Evolutionary conservation across 441 rosid species (phyloP).

Genomic region (Geranium incanum): DNA sequence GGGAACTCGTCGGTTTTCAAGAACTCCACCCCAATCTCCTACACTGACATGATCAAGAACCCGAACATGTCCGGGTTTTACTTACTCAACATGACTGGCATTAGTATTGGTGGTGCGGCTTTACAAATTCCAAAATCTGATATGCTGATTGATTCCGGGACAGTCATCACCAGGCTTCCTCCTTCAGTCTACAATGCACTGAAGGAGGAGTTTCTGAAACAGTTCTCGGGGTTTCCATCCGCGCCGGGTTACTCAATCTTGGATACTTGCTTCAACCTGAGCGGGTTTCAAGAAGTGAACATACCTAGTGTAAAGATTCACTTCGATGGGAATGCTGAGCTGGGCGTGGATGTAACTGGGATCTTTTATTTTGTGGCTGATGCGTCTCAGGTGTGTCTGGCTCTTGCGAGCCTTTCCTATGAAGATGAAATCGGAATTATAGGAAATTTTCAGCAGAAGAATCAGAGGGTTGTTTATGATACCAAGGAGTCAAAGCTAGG

Average conservation of each 20-base stretch:
- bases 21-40: conserved; percentile 54
- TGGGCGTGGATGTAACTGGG: conserved; percentile 62
- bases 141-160: conserved; percentile 78
- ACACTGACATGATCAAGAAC: conserved; percentile 53
- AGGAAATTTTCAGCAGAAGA: conserved; percentile 83
- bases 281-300: conserved; percentile 51
- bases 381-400: conserved; percentile 79
- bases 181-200: conserved; percentile 65
- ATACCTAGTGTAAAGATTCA: conserved; percentile 55
- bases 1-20: conserved; percentile 49
- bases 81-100: conserved; percentile 67
- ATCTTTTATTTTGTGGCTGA: conserved; percentile 67
- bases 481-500: conserved; percentile 59
- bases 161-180: conserved; percentile 71
- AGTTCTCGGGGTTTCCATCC: conserved; percentile 56
- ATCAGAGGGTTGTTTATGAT: conserved; percentile 78
- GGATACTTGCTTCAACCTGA: conserved; percentile 79
- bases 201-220: conserved; percentile 65
- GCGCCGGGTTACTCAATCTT: conserved; percentile 63
- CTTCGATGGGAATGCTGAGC: conserved; percentile 52
- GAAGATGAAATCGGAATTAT: conserved; percentile 68
- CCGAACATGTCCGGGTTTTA: conserved; percentile 62
- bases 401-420: conserved; percentile 66
- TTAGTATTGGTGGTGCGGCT: conserved; percentile 57
- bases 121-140: conserved; percentile 21